Evolutionary conservation across 805 yeast species (phyloP), one percentile per base, ranked within the genome.

Genomic region (Brettanomyces anomalus): DNA sequence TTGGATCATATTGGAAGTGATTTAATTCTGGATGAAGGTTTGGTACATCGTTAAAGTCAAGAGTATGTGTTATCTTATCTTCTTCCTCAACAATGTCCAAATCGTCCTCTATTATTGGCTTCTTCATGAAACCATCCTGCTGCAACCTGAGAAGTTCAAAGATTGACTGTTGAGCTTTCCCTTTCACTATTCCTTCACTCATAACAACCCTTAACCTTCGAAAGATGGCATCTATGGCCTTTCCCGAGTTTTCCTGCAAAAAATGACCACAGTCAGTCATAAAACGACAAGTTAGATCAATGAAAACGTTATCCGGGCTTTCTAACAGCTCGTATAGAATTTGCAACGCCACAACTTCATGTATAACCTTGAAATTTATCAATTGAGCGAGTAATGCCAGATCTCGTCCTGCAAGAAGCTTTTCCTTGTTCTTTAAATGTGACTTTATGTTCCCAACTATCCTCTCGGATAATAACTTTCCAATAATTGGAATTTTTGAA

Each of bases 401-500:
- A 18, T 74, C 55, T 5, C 73, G 60, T 5, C 67, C 54, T 40
- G 81, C 73, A 4, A 57, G 48, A 0, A 53, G 47, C 45, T 69
- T 71, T 50, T 78, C 71, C 44, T 72, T 69, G 18, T 65, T 54
- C 49, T 67, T 64, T 57, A 66, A 80, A 0, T 71, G 71, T 47
- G 70, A 67, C 37, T 79, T 70, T 60, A 85, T 85, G 44, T 71
- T 78, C 3, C 78, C 51, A 1, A 82, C 64, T 21, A 81, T 58
- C 46, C 93, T 66, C 7, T 68, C 54, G 0, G 71, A 56, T 28
- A 84, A 48, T 4, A 81, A 56, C 43, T 72, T 72, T 2, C 95
- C 95, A 15, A 85, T 61, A 31, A 73, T 73, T 0, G 94, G 93
- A 3, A 85, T 57, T 49, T 81, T 76, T 4, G 83, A 71, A 58